Evolutionary conservation across 2,329 filamentous ascomycete genomes (phyloP).

Genomic region (Hysterium pulicare): DNA sequence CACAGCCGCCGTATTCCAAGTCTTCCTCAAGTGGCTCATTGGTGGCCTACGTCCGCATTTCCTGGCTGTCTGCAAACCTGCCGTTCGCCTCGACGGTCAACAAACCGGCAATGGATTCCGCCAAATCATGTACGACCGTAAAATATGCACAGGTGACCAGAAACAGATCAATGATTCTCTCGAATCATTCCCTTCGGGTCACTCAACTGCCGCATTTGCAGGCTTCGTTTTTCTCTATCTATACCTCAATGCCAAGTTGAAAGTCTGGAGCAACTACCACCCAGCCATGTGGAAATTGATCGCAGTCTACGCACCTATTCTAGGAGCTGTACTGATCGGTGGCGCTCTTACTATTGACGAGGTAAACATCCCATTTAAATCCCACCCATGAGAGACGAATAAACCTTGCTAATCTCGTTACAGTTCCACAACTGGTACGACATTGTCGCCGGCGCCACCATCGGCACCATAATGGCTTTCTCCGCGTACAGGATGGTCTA

Average conservation of each 20-base stretch:
- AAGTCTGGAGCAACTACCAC: conserved; percentile 70
- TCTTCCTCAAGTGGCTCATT: conserved; percentile 72
- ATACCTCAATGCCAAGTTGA: conserved; percentile 76
- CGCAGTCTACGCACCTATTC: conserved; percentile 61
- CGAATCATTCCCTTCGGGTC: conserved; percentile 70
- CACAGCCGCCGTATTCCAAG: conserved; percentile 70
- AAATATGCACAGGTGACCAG: conserved; percentile 65
- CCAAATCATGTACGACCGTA: conserved; percentile 65
- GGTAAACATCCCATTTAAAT: conserved; percentile 36
- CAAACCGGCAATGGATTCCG: conserved; percentile 51
- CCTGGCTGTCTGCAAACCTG: conserved; percentile 65
- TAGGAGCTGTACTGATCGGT: conserved; percentile 65
- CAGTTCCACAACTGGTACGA: conserved; percentile 69
- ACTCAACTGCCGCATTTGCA: conserved; percentile 70
- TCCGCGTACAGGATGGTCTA: conserved; percentile 66
- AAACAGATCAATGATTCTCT: conserved; percentile 65
- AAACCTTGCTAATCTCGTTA: not conserved
- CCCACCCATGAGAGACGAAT: not conserved
- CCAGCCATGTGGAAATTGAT: conserved; percentile 71
- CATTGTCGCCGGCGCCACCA: conserved; percentile 61
- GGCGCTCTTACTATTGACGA: conserved; percentile 68
- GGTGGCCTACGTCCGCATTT: conserved; percentile 65
- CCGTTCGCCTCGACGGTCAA: conserved; percentile 43
- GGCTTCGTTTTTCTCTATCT: conserved; percentile 68
- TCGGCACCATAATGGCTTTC: conserved; percentile 65